Evolutionary conservation across 352 stramenopile genomes (phyloP), one percentile per base, ranked within the genome.

Genomic region (Phytophthora pseudosyringae): DNA sequence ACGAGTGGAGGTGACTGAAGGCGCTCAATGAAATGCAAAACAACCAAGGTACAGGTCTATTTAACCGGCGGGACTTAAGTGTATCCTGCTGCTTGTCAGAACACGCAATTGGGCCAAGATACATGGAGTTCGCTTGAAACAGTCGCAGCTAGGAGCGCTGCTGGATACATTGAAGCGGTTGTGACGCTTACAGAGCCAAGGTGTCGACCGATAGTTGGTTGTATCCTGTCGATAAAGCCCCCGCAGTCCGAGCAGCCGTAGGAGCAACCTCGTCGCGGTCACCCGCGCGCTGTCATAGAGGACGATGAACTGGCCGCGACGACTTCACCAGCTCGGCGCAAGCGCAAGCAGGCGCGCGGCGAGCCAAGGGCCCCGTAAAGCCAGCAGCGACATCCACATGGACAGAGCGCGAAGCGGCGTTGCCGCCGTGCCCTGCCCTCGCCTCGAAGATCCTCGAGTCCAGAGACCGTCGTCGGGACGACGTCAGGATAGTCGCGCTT

Each of bases 101-200:
- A 50, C 56, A 54, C 15, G 43, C 53, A 16, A 43, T 43, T 59
- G 36, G 12, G 31, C 32, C 16, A 50, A 36, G 52, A 59, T 49
- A 38, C 36, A 59, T 29, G 45, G 15, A 65, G 28, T 58, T 50
- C 25, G 31, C 28, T 57, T 64, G 35, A 21, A 47, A 43, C 57
- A 59, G 56, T 59, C 57, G 57, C 28, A 59, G 46, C 47, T 47
- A 64, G 56, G 56, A 43, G 44, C 35, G 56, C 3, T 26, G 40
- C 59, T 60, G 49, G 58, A 52, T 65, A 65, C 57, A 55, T 64
- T 57, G 25, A 64, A 43, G 56, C 15, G 45, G 26, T 58, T 48
- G 49, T 57, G 32, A 26, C 54, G 59, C 40, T 41, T 59, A 11
- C 18, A 44, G 31, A 44, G n/a, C 26, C 1, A 40, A 45, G 16